phyloP scores from a whole-genome alignment of 768 basidiomycete genomes.

The Phanerodontia chrysosporium region DNA sequence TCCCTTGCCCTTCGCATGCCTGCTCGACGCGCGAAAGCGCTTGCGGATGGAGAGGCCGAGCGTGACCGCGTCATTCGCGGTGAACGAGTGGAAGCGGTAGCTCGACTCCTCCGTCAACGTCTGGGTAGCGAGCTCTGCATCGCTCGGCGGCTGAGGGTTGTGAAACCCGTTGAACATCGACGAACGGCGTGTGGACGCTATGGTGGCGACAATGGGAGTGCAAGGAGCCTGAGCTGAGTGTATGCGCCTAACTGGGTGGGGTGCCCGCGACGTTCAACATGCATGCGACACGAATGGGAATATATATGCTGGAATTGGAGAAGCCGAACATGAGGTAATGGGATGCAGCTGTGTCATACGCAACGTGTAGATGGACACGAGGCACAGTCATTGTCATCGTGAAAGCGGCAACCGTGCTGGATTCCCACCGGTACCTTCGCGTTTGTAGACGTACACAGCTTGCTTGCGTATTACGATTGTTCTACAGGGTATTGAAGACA shows the following conservation, averaged over 20 bases:
- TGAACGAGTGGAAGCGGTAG: conserved; percentile 72
- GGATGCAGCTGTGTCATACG: background rate
- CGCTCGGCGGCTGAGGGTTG: conserved; percentile 54
- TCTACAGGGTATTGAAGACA: background rate
- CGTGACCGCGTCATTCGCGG: conserved; percentile 75
- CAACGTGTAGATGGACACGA: conserved; percentile 2
- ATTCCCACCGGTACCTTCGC: background rate
- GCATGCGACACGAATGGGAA: background rate
- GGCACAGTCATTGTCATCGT: background rate
- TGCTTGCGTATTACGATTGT: too few species aligned
- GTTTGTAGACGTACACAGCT: too few species aligned
- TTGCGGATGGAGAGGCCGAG: conserved; percentile 77
- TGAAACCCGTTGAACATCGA: conserved; percentile 64
- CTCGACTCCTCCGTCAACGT: conserved; percentile 64
- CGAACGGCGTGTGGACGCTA: background rate
- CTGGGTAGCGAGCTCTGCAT: conserved; percentile 70
- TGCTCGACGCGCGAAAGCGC: conserved; percentile 69
- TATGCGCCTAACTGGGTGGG: background rate
- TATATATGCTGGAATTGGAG: background rate
- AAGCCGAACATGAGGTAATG: conserved; percentile 1
- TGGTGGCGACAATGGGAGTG: background rate
- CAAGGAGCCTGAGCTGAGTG: background rate
- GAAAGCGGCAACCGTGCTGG: background rate
- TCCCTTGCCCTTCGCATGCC: conserved; percentile 75
- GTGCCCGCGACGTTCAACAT: background rate